phyloP scores from a whole-genome alignment of 768 basidiomycete species.

The Amyloporia xantha region DNA sequence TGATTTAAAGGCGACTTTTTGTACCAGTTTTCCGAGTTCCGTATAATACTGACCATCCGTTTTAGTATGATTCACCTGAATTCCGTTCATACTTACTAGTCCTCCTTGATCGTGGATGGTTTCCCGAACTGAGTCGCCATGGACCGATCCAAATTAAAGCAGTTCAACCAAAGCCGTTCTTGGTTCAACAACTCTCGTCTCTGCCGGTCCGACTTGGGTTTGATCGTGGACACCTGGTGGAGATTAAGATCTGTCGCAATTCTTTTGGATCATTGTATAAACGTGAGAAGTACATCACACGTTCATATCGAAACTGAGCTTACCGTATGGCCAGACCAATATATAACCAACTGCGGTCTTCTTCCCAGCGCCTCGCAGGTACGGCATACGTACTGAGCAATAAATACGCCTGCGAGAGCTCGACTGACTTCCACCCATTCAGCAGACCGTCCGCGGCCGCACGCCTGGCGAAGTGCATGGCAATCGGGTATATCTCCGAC shows the following conservation, averaged over 20 bases:
- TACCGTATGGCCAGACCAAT: slow-evolving; percentile 82
- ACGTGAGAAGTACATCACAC: background rate
- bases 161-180: slow-evolving; percentile 85
- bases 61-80: background rate
- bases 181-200: slow-evolving; percentile 83
- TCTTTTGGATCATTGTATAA: slow-evolving; percentile 24
- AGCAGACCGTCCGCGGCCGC: slow-evolving; percentile 76
- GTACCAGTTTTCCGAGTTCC: slow-evolving; percentile 72
- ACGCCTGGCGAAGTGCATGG: slow-evolving; percentile 85
- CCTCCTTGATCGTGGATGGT: slow-evolving; percentile 82
- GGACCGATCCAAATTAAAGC: slow-evolving; percentile 84
- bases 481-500: slow-evolving; percentile 79
- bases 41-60: slow-evolving; percentile 63
- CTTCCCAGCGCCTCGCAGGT: slow-evolving; percentile 80
- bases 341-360: slow-evolving; percentile 86
- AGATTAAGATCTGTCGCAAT: slow-evolving; percentile 88
- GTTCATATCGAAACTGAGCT: background rate
- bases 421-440: slow-evolving; percentile 51
- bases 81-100: slow-evolving; percentile 68
- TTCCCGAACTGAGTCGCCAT: slow-evolving; percentile 87
- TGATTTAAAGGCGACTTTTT: slow-evolving; percentile 58
- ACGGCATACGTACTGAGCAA: slow-evolving; percentile 79
- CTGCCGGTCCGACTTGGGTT: slow-evolving; percentile 67
- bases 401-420: slow-evolving; percentile 88
- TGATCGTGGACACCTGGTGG: slow-evolving; percentile 68